Evolutionary conservation across 352 stramenopile species (phyloP), one percentile per base, ranked within the genome.

Genomic region (Phytophthora tubulina): DNA sequence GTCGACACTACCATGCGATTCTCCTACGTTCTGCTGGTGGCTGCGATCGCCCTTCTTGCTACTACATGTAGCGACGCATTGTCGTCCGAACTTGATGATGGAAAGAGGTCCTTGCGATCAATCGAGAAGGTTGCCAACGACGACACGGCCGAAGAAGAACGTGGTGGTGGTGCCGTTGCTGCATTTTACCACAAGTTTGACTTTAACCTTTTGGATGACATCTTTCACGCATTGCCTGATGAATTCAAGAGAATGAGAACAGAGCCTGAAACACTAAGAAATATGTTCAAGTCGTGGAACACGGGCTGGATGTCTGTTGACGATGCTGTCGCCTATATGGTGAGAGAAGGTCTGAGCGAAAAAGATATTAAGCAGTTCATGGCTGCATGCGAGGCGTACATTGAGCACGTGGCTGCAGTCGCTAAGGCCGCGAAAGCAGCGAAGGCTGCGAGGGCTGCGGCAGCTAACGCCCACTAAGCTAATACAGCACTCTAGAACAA

Each of bases 301-400:
- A 14, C 17, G 36, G 46, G 45, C 4, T 31, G 8, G 42, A 3
- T 5, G 2, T n/a, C 3, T 6, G 10, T 44, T 1, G 32, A 54
- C 13, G 42, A 49, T 10, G 56, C 44, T 21, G 32, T 36, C 5
- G 17, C 7, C 3, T 63, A 13, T n/a, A 46, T 63, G 56, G 46
- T 14, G 56, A 30, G 10, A 4, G 13, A 63, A 45, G 32, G 32
- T 4, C 11, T 63, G 41, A 54, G 4, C 17, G 31, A 63, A 6
- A 45, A 46, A 10, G 41, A 31, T 11, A 63, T 63, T 42, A 10
- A n/a, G 9, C n/a, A 53, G 6, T 54, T 54, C 42, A 45, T 15
- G n/a, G 31, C 6, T 1, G n/a, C 35, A 4, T 63, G 38, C 32
- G 86, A 96, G 3, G 6, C 1, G 14, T 56, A 53, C 46, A 15